Evolutionary conservation across 1,284 basidiomycete species (phyloP).

Genomic region (Trametes pubescens): DNA sequence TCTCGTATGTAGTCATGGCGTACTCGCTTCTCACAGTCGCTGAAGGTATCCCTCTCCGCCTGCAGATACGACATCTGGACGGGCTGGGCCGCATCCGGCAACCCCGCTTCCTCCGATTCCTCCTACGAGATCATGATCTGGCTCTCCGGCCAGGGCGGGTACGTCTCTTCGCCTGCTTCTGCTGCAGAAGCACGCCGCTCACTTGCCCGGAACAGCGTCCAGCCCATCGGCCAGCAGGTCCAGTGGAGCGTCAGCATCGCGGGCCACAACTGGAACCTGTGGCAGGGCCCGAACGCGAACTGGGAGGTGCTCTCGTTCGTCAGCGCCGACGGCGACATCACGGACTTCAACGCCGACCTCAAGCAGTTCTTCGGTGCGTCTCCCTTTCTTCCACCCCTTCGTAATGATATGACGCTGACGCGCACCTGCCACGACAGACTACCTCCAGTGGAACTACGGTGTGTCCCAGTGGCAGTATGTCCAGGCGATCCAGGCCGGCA

Average conservation of each 20-base stretch:
- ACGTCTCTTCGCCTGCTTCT: slow-evolving; percentile 19
- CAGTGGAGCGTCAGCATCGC: slow-evolving; percentile 52
- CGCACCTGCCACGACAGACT: slow-evolving; percentile 30
- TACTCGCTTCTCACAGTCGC: not conserved
- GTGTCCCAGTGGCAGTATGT: slow-evolving; percentile 53
- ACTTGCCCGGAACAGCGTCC: slow-evolving; percentile 47
- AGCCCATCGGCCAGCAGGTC: slow-evolving; percentile 62
- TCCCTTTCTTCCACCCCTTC: not conserved
- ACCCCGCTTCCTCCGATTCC: slow-evolving; percentile 56
- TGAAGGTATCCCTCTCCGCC: not conserved
- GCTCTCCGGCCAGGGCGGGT: slow-evolving; percentile 68
- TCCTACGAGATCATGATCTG: slow-evolving; percentile 71
- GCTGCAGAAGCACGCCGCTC: slow-evolving; percentile 2
- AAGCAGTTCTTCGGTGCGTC: slow-evolving; percentile 62
- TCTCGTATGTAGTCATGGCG: slow-evolving; percentile 48
- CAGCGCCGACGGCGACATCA: slow-evolving; percentile 56
- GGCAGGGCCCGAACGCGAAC: slow-evolving; percentile 62
- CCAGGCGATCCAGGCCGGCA: slow-evolving; percentile 70
- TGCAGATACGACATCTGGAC: slow-evolving; percentile 65
- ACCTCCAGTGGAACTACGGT: slow-evolving; percentile 39
- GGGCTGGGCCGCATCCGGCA: slow-evolving; percentile 52
- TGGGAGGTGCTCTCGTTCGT: slow-evolving; percentile 69
- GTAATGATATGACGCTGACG: slow-evolving; percentile 5
- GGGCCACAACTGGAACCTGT: slow-evolving; percentile 63
- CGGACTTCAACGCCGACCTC: slow-evolving; percentile 59